Evolutionary conservation across 345 rosid genomes (phyloP), one percentile per base, ranked within the genome.

Genomic region (Hypericum perforatum): DNA sequence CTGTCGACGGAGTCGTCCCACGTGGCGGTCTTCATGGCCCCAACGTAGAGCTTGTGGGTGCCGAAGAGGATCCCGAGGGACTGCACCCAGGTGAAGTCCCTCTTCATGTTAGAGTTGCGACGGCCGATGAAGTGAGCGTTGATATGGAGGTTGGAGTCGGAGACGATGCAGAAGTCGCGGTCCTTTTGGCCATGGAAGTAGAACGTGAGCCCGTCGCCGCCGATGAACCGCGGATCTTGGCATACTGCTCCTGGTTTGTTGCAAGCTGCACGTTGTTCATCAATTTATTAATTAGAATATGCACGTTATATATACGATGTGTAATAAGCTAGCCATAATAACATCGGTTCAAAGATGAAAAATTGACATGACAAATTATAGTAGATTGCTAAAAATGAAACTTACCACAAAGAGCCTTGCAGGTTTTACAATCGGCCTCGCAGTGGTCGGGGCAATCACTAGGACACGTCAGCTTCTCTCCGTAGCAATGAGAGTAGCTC

Each of bases 171-270:
- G 38, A 70, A 65, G 37, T 70, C 63, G 7, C 29, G 49, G 48
- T 61, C 55, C 43, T 72, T 81, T 68, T 74, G 76, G 51, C 84
- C 94, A 43, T 85, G 89, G 82, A 77, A 85, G 75, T 81, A 85
- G 70, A 82, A 82, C 62, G 89, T 73, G 29, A 76, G 65, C n/a
- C 85, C 81, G 4, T 82, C 82, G 11, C 82, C 86, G 12, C 82
- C 84, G 11, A 82, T 67, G 76, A 85, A 85, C 29, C 86, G 68
- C 9, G 86, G 89, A 52, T 82, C 94, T 61, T 78, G 78, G 61
- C 86, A 78, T 7, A 78, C 78, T 7, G 81, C 79, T 41, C 85
- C 83, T 11, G 78, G 81, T 37, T 46, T 64, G 58, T 79, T 77
- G 6, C 94, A 82, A 11, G 60, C 86, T 79, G 71, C 0, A 49